Evolutionary conservation across 805 yeast genomes (phyloP), one percentile per base, ranked within the genome.

Genomic region (Candida silvatica): DNA sequence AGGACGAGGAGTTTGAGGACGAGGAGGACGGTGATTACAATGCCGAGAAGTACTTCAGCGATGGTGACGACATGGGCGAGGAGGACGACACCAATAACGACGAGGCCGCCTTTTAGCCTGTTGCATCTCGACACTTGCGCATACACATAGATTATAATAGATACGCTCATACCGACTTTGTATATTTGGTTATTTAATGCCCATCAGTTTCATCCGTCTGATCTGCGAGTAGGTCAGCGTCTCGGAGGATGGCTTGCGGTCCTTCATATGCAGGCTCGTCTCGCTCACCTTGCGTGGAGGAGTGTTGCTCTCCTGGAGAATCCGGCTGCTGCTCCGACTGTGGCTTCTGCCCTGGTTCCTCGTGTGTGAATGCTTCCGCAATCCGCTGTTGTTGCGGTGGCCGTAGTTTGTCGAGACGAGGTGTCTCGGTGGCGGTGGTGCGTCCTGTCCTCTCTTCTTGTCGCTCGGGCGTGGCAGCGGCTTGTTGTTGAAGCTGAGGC

Each of bases 1-100:
- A 62, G 31, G 85, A 79, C 46, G 86, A 79, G 41, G 83, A 78
- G 41, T 71, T 68, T 44, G 80, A 75, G 41, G 86, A 78, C 43
- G 81, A 79, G 37, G 86, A 80, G 18, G 87, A 80, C 45, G 84
- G 77, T 49, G 86, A 79, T 52, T 80, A 80, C 48, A 80, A 80
- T 47, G 90, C 90, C 6, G 90, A 80, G 46, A 75, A 74, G 55
- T 80, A 80, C 57, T 80, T 80, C 48, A 87, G 80, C 50, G 80
- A 71, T 44, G 81, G 80, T 29, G 84, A 79, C 42, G 80, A 75
- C 34, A 77, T 71, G 27, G 67, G 54, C 35, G 74, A 65, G 16
- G 78, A 67, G 26, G 80, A 67, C 34, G 77, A 62, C 23, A 84
- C 69, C n/a, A 80, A 71, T 36, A 79, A 69, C 37, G 85, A 79